These are phyloP conservation scores for Typha latifolia DNA, from an alignment of 176 grass and related monocot genomes.

Conservation along the genomic window DNA sequence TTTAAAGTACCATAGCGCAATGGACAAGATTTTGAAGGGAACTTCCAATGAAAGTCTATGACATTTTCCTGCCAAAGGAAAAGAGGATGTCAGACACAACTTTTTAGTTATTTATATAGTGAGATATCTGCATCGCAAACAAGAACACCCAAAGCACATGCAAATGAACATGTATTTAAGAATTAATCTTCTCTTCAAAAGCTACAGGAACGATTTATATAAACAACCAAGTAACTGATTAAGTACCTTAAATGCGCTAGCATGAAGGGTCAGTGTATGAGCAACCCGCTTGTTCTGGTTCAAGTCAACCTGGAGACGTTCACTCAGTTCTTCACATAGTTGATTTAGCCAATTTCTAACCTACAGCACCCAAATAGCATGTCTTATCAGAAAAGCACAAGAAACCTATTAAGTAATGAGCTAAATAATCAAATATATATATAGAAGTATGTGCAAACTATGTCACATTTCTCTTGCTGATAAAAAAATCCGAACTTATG, in stretches of 20 bases:
- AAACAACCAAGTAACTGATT: background rate
- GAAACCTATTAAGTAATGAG: background rate
- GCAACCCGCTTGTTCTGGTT: conserved; percentile 76
- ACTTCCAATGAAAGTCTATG: conserved; percentile 47
- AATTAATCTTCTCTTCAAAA: background rate
- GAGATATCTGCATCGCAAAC: background rate
- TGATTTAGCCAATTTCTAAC: conserved; percentile 76
- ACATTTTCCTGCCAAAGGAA: conserved; percentile 37
- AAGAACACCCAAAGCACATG: background rate
- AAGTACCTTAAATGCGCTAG: conserved; percentile 73
- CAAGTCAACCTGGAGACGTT: conserved; percentile 80
- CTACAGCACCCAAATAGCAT: conserved; percentile 26
- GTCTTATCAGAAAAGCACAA: background rate
- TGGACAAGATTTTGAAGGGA: conserved; percentile 89
- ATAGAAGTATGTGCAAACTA: background rate
- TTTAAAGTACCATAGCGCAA: conserved; percentile 82
- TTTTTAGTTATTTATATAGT: conserved; percentile 6
- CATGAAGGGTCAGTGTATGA: conserved; percentile 70
- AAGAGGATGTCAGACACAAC: background rate
- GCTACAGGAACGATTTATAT: background rate
- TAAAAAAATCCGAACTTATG: background rate
- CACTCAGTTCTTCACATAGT: conserved; percentile 86
- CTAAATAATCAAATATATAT: background rate
- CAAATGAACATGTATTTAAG: conserved; percentile 3
- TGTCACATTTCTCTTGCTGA: background rate